phyloP scores from a whole-genome alignment of 164 flowering plant species.

The Piper betle region DNA sequence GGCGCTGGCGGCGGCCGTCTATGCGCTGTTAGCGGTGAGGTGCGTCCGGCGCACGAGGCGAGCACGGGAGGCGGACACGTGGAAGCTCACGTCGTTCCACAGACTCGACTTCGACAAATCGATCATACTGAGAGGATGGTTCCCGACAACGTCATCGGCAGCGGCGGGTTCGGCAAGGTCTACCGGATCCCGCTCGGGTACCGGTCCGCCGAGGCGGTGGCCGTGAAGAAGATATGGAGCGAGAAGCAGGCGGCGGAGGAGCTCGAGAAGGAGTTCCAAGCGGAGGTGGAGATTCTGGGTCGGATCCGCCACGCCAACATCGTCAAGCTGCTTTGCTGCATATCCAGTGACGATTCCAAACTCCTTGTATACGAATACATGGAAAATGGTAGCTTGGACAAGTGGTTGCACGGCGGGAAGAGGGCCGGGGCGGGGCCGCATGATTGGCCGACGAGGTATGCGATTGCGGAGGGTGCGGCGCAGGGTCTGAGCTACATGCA shows the following conservation, averaged over 20 bases:
- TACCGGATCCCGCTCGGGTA: conserved; percentile 27
- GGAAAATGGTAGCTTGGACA: conserved; percentile 66
- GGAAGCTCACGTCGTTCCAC: conserved; percentile 73
- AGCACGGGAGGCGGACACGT: conserved; percentile 17
- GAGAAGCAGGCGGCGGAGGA: conserved; percentile 23
- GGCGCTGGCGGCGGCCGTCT: conserved; percentile 10
- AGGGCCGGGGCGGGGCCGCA: conserved; percentile 16
- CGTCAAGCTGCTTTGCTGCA: conserved; percentile 70
- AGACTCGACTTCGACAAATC: conserved; percentile 44
- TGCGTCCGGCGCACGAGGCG: conserved; percentile 24
- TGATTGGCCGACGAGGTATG: conserved; percentile 66
- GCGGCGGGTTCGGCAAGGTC: conserved; percentile 80
- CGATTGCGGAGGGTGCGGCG: conserved; percentile 74
- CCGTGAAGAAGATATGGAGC: conserved; percentile 69
- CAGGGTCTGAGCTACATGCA: conserved; percentile 87
- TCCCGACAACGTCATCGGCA: conserved; percentile 52
- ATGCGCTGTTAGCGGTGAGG: conserved; percentile 18
- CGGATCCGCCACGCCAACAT: conserved; percentile 60
- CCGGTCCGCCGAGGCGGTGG: conserved; percentile 31
- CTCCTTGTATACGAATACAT: conserved; percentile 84
- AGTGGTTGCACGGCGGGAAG: conserved; percentile 51
- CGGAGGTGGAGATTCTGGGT: conserved; percentile 66
- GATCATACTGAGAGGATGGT: conserved; percentile 35
- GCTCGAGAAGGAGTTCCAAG: conserved; percentile 46
- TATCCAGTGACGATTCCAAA: conserved; percentile 51